Base-by-base conservation (phyloP, 139 green algal species). In the Tetraselmis chui region DNA sequence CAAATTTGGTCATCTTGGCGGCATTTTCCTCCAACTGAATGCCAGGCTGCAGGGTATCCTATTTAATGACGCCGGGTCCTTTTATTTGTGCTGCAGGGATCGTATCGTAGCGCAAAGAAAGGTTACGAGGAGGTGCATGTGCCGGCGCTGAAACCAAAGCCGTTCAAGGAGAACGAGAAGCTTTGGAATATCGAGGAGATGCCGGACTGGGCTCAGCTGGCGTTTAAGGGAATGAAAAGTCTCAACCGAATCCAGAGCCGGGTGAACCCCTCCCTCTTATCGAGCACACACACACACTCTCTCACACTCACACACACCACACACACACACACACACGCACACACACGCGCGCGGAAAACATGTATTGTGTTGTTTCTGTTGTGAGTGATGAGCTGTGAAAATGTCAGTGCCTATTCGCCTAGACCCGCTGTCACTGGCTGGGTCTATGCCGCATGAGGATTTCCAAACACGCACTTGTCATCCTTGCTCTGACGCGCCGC, bases 81-180 rank as follows among this genome's bases (percentile, higher is more conserved):
- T 25, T 75, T 67, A 5, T 5, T 18, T 18, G 18, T 67, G 45
- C 29, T 31, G 2, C 30, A 82, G 45, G 84, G 82, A 31, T 86
- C 79, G 59, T 85, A 79, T 79, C 84, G 79, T 59, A 88, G 80
- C 32, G 32, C 30, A 25, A 87, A 89, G 85, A 97, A 98, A 87
- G 96, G 95, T 0, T 99, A 98, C 74, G 96, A 99, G 85, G 96
- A 99, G 91, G 94, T 99, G 31, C 93, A 98, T 84, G 92, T 99
- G 80, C 96, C 96, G 0, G 94, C 96, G 0, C 81, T 97, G 1
- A 98, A 98, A 87, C 91, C 94, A 45, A 97, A 97, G 89, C 91
- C 96, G 0, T 97, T 97, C 76, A 83, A 85, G 23, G 80, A 83
- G 5, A 85, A 84, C n/a, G 94, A 98, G 89, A 85, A 86, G 82